Evolutionary conservation across 371 early-diverging fungal species (phyloP).

Genomic region (Dichotomocladium elegans): DNA sequence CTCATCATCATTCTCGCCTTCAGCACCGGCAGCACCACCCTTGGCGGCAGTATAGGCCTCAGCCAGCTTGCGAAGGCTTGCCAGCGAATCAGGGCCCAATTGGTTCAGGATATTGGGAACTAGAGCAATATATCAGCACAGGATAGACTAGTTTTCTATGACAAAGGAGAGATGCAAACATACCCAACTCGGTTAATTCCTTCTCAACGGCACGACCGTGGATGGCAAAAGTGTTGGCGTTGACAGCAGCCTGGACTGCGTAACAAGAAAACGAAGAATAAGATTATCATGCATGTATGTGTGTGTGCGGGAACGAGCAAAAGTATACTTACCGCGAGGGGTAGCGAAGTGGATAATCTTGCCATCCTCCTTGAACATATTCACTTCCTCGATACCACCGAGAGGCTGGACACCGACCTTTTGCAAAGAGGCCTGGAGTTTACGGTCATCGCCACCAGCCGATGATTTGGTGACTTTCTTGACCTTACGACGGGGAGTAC

Average conservation of each 20-base stretch:
- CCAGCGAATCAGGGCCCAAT: constrained; percentile 92
- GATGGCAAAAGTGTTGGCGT: constrained; percentile 91
- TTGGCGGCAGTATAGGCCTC: constrained; percentile 74
- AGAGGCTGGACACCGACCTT: constrained; percentile 87
- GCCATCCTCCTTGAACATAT: constrained; percentile 97
- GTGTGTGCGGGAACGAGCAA: not conserved
- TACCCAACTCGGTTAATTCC: constrained; percentile 81
- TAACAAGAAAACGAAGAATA: too few relatives aligned
- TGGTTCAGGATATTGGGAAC: constrained; percentile 94
- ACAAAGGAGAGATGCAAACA: constrained; percentile 1
- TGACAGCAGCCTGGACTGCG: constrained; percentile 79
- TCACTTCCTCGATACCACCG: constrained; percentile 92
- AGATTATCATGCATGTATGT: not conserved
- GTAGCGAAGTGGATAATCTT: constrained; percentile 89
- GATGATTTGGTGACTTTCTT: constrained; percentile 60
- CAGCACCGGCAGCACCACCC: constrained; percentile 40
- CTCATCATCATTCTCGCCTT: constrained; percentile 60
- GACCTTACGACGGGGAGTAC: constrained; percentile 91
- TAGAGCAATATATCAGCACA: constrained; percentile 1
- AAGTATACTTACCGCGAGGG: constrained; percentile 73
- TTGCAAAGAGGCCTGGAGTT: constrained; percentile 82
- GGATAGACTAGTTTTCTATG: too few relatives aligned
- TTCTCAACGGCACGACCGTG: constrained; percentile 85
- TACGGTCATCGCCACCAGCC: constrained; percentile 63
- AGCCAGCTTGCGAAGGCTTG: constrained; percentile 83